phyloP scores from a whole-genome alignment of 2,329 filamentous ascomycete species.

The Cladosporium sp. region DNA sequence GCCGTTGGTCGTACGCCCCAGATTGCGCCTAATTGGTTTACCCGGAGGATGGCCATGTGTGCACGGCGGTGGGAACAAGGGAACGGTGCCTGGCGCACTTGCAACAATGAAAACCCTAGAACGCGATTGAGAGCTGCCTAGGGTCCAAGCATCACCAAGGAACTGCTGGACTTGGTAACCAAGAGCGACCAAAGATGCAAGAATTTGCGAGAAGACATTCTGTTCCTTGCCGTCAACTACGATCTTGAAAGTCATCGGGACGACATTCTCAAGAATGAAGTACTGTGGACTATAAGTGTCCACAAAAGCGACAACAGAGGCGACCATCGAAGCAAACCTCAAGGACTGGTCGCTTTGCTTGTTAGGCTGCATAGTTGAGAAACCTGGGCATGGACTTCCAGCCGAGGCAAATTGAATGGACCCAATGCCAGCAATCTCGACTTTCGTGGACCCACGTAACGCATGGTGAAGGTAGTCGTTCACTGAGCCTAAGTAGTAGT shows the following conservation, averaged over 20 bases:
- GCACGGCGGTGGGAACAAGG: constrained; percentile 53
- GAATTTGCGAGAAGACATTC: constrained; percentile 68
- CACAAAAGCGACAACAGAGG: constrained; percentile 68
- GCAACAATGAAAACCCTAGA: constrained; percentile 68
- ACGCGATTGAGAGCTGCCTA: constrained; percentile 62
- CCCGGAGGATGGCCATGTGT: constrained; percentile 59
- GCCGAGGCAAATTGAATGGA: constrained; percentile 66
- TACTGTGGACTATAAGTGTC: constrained; percentile 74
- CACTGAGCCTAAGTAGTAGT: constrained; percentile 66
- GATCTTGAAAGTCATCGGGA: constrained; percentile 50
- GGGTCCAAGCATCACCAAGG: constrained; percentile 65
- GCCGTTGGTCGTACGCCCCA: constrained; percentile 60
- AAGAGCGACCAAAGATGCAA: constrained; percentile 68
- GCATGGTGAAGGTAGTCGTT: constrained; percentile 61
- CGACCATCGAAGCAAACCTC: constrained; percentile 72
- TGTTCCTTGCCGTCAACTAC: constrained; percentile 35
- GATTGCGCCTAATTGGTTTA: constrained; percentile 26
- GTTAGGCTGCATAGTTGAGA: constrained; percentile 60
- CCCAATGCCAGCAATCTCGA: constrained; percentile 54
- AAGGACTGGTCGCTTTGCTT: constrained; percentile 53
- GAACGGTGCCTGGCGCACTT: constrained; percentile 59
- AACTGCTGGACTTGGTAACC: constrained; percentile 72
- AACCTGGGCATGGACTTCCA: constrained; percentile 75
- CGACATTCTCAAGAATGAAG: constrained; percentile 73
- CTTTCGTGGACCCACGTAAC: constrained; percentile 46